Evolutionary conservation across 306 rosid genomes (phyloP).

Genomic region (Casuarina glauca): DNA sequence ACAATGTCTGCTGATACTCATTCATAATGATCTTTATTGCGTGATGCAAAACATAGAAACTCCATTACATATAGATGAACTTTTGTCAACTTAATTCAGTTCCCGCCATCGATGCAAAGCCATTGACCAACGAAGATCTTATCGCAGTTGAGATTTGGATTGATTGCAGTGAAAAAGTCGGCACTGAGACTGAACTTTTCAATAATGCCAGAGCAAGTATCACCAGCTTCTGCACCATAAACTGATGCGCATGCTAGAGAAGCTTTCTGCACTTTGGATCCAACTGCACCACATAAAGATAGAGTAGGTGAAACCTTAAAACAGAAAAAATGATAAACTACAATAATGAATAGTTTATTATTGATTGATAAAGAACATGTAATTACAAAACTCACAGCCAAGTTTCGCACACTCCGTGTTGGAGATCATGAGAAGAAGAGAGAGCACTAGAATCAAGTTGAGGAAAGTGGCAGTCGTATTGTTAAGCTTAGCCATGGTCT

Average conservation of each 20-base stretch:
- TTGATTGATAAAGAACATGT: background rate
- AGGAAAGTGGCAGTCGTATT: background rate
- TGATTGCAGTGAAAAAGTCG: conserved; percentile 8
- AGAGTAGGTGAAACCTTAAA: background rate
- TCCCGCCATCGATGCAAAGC: conserved; percentile 19
- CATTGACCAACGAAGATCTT: conserved; percentile 18
- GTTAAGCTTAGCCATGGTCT: background rate
- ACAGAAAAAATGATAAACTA: background rate
- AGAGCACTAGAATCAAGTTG: conserved; percentile 16
- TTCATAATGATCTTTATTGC: too few relatives aligned
- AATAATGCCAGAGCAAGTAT: conserved; percentile 9
- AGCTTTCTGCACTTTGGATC: background rate
- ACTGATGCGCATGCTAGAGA: background rate
- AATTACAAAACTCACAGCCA: background rate
- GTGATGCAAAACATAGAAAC: too few relatives aligned
- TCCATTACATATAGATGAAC: background rate
- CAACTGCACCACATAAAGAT: background rate
- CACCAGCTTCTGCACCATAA: conserved; percentile 9
- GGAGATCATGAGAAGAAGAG: conserved; percentile 12
- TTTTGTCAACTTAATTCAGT: background rate
- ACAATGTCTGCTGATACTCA: too few relatives aligned
- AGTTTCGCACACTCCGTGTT: background rate
- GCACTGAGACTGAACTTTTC: background rate
- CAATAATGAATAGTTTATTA: background rate
- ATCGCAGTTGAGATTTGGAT: conserved; percentile 20